Evolutionary conservation across 2,329 filamentous ascomycete genomes (phyloP).

Genomic region (Arthrobotrys conoides): DNA sequence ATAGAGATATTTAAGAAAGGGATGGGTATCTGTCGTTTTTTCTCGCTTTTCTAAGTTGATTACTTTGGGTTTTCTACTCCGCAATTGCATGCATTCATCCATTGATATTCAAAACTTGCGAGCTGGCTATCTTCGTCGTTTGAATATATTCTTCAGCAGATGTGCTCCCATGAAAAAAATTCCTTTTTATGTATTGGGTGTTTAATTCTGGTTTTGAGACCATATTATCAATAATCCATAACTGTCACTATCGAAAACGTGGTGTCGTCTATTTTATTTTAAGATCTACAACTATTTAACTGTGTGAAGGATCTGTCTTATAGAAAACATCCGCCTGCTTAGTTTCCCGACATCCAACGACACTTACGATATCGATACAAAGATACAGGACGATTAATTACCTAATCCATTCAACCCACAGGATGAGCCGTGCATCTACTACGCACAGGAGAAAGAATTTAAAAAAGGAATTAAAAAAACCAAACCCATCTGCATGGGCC

Average conservation of each 20-base stretch:
- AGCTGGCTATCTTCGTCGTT: conserved; percentile 48
- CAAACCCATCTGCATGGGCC: background rate
- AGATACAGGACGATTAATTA: conserved; percentile 16
- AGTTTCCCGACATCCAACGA: background rate
- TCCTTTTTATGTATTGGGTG: conserved; percentile 6
- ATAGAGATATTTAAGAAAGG: conserved; percentile 58
- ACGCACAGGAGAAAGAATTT: background rate
- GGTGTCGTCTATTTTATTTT: background rate
- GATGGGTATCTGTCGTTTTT: conserved; percentile 38
- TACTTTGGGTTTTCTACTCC: background rate
- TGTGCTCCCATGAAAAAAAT: background rate
- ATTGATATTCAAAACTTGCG: conserved; percentile 48
- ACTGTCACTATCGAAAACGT: conserved; percentile 33
- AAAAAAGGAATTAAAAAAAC: too few species aligned
- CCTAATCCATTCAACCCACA: conserved; percentile 21
- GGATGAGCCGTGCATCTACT: conserved; percentile 6
- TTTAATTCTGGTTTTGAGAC: background rate
- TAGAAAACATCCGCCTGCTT: background rate
- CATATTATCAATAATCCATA: conserved; percentile 5
- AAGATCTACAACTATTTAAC: background rate
- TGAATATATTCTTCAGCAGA: conserved; percentile 30
- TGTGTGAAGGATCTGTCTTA: background rate
- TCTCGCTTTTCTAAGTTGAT: background rate
- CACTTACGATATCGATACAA: background rate
- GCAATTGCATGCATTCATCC: conserved; percentile 19